Percentiles rank a stretch among this genome's conserved stretches.
These are phyloP conservation scores for Hyphopichia wangnamkhiaoensis DNA, from an alignment of 1,139 yeast species.

Conservation along the genomic window DNA sequence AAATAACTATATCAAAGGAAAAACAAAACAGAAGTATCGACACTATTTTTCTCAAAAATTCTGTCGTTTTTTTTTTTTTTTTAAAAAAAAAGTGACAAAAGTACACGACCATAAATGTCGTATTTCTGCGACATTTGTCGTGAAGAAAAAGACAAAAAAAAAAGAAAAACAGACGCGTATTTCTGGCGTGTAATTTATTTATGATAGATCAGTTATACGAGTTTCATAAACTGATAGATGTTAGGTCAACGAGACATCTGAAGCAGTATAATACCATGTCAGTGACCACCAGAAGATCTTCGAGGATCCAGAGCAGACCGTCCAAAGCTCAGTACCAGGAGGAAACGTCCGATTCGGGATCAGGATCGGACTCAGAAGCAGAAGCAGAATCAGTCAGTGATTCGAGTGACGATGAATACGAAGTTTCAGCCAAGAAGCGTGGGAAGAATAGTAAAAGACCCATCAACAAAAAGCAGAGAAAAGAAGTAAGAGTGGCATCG, in stretches of 20 bases:
- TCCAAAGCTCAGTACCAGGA: neutral
- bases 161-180: too few species aligned
- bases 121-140: neutral
- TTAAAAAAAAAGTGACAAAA: neutral
- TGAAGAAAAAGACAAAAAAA: too few species aligned
- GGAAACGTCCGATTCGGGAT: constrained; percentile 3
- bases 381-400: constrained; percentile 1
- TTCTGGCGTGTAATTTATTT: too few species aligned
- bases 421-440: constrained; percentile 6
- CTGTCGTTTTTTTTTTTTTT: neutral
- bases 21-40: neutral
- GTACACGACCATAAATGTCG: neutral
- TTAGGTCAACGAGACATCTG: neutral
- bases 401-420: constrained; percentile 12
- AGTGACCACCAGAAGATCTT: neutral
- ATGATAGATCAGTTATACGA: too few species aligned
- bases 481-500: constrained; percentile 3
- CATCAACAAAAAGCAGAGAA: constrained; percentile 3
- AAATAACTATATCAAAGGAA: neutral
- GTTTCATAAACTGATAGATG: neutral
- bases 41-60: neutral
- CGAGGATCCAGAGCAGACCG: constrained; percentile 1
- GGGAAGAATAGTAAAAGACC: constrained; percentile 8
- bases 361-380: constrained; percentile 11
- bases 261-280: constrained; percentile 1